Evolutionary conservation across 2,329 filamentous ascomycete genomes (phyloP), one percentile per base, ranked within the genome.

Genomic region (Ceratocystiopsis minuta): DNA sequence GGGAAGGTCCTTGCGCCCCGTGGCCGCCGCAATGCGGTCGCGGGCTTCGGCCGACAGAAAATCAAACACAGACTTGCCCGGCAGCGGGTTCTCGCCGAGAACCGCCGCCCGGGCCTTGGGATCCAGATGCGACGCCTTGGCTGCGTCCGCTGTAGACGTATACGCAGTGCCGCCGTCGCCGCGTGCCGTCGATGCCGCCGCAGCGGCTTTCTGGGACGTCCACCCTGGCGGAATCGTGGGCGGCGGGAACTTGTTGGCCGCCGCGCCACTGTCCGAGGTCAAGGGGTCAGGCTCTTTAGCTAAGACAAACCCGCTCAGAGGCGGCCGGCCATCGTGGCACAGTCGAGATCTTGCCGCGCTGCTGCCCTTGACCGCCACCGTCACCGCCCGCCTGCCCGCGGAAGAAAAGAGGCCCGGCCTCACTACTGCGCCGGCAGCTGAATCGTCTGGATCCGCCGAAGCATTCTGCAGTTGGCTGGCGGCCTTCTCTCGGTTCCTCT

Each of bases 1-100:
- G 0, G 90, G 90, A 3, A 98, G 70, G 53, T 88, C 73, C 3
- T 60, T 60, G 44, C 77, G 85, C 1, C 87, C 87, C 3, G 84
- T 85, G 1, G 77, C 77, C 12, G 74, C 68, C 3, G 71, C 85
- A 37, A 98, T 70, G 20, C 78, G 75, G 40, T 88, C 79, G 46
- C 90, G 76, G 4, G 82, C 75, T 32, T 80, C 71, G 0, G 83
- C 68, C 0, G 82, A 82, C 49, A 98, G 70, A 58, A 82, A 98
- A 59, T 96, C 87, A 57, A 96, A 98, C 3, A 98, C 78, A 0
- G 90, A 96, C 61, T 96, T 95, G 1, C 85, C 84, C 0, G 87
- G 87, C 0, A 96, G 64, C 33, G 75, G 71, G 34, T 73, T 67
- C 60, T 95, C 88, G 33, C 87, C 87, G 1, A 96, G 67, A 1